phyloP scores from a whole-genome alignment of 2,329 filamentous ascomycete species.

The Fusarium avenaceum region DNA sequence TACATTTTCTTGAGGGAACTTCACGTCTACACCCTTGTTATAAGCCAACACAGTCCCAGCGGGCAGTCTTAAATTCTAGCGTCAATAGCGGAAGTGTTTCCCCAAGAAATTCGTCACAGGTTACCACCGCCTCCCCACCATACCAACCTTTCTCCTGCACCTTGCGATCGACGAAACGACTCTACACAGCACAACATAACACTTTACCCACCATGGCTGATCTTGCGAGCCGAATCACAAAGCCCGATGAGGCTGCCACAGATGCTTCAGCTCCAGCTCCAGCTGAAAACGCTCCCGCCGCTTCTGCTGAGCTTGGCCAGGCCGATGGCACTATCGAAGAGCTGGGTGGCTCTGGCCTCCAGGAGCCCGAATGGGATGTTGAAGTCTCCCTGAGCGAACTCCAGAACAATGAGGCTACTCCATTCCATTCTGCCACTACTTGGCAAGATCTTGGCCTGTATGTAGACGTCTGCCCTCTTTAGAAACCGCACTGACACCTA shows the following conservation, averaged over 20 bases:
- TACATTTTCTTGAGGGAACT: not conserved
- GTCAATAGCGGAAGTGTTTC: slow-evolving; percentile 19
- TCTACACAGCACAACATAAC: slow-evolving; percentile 10
- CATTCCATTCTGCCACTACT: slow-evolving; percentile 84
- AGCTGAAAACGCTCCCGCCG: slow-evolving; percentile 33
- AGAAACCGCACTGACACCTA: slow-evolving; percentile 15
- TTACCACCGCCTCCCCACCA: slow-evolving; percentile 32
- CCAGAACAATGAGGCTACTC: slow-evolving; percentile 87
- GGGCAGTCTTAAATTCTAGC: slow-evolving; percentile 15
- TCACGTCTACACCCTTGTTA: not conserved
- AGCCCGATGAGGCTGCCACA: slow-evolving; percentile 55
- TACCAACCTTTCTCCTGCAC: slow-evolving; percentile 31
- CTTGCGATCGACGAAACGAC: slow-evolving; percentile 15
- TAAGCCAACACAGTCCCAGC: slow-evolving; percentile 2
- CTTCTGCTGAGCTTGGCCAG: slow-evolving; percentile 52
- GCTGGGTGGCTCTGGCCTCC: slow-evolving; percentile 65
- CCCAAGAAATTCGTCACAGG: slow-evolving; percentile 30
- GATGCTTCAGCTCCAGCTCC: slow-evolving; percentile 40
- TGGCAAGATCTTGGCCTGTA: slow-evolving; percentile 92
- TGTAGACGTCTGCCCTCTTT: slow-evolving; percentile 23
- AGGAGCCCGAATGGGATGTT: slow-evolving; percentile 86
- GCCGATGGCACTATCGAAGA: slow-evolving; percentile 55
- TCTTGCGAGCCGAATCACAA: slow-evolving; percentile 65
- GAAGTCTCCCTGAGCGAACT: slow-evolving; percentile 93
- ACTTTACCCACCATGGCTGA: slow-evolving; percentile 58